Evolutionary conservation across 306 rosid species (phyloP).

Genomic region (Geum urbanum): DNA sequence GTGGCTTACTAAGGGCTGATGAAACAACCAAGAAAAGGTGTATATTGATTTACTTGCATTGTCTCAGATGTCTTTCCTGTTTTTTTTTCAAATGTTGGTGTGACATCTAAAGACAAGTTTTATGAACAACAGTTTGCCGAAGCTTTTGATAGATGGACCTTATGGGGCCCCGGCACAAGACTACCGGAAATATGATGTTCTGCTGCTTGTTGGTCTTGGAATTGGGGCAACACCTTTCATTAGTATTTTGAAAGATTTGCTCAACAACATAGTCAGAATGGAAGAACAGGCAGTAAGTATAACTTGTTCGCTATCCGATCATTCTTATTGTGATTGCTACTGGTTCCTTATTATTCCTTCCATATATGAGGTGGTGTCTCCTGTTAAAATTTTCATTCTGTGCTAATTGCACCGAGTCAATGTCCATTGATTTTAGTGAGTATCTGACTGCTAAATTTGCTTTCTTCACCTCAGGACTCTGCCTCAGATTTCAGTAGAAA

Average conservation of each 20-base stretch:
- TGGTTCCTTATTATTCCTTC: no score
- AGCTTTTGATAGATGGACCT: conserved; percentile 94
- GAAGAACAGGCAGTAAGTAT: conserved; percentile 94
- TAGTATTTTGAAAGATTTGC: conserved; percentile 91
- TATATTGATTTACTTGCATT: conserved; percentile 1
- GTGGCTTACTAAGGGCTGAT: conserved; percentile 96
- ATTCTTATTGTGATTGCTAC: no score
- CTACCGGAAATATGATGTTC: conserved; percentile 79
- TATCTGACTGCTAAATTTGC: neutral
- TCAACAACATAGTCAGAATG: conserved; percentile 84
- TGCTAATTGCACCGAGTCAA: neutral
- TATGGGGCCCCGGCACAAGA: conserved; percentile 99
- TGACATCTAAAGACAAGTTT: conserved; percentile 4
- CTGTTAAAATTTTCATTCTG: neutral
- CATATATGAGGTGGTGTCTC: no score
- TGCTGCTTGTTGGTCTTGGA: conserved; percentile 94
- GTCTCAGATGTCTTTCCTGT: conserved; percentile 15
- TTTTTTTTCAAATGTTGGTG: neutral
- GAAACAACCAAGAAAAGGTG: conserved; percentile 93
- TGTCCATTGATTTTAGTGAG: neutral
- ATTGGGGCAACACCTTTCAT: conserved; percentile 99
- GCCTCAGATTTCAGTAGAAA: conserved; percentile 54
- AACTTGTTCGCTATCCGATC: neutral
- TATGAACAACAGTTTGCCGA: conserved; percentile 65
- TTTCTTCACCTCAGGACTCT: conserved; percentile 53